Percentiles rank a stretch among this genome's conserved stretches.
phyloP scores from a whole-genome alignment of 768 basidiomycete species.

The Trametes coccinea region DNA sequence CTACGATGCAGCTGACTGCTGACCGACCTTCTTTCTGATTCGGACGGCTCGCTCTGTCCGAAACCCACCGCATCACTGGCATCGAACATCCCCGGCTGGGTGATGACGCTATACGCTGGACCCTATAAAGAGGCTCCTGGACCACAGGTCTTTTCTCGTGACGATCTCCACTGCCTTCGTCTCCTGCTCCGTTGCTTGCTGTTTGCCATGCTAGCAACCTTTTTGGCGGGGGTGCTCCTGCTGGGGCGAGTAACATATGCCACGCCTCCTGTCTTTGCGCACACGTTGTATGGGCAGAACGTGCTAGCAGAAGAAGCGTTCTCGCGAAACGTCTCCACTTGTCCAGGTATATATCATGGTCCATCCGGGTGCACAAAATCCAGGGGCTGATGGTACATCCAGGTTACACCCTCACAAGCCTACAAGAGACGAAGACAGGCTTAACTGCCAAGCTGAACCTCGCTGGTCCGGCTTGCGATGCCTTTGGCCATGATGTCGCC shows the following conservation, averaged over 20 bases:
- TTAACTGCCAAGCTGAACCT: slow-evolving; percentile 58
- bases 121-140: slow-evolving; percentile 3
- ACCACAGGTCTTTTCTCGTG: neutral
- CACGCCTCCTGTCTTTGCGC: neutral
- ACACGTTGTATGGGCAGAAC: neutral
- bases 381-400: neutral
- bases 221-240: slow-evolving; percentile 12
- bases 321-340: slow-evolving; percentile 22
- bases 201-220: slow-evolving; percentile 15
- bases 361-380: too few relatives aligned
- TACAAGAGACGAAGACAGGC: slow-evolving; percentile 48
- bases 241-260: slow-evolving; percentile 1
- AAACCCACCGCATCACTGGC: neutral
- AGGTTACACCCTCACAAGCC: slow-evolving; percentile 56
- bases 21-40: slow-evolving; percentile 6
- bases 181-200: slow-evolving; percentile 2
- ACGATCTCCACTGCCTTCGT: neutral
- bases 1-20: neutral
- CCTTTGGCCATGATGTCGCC: slow-evolving; percentile 59
- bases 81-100: neutral
- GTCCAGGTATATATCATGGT: slow-evolving; percentile 16
- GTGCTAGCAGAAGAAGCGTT: neutral
- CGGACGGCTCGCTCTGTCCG: slow-evolving; percentile 1
- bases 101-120: neutral
- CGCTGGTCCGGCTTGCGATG: slow-evolving; percentile 59